Evolutionary conservation across 2,329 filamentous ascomycete species (phyloP), one percentile per base, ranked within the genome.

Genomic region (Drechslerella coelobrocha): DNA sequence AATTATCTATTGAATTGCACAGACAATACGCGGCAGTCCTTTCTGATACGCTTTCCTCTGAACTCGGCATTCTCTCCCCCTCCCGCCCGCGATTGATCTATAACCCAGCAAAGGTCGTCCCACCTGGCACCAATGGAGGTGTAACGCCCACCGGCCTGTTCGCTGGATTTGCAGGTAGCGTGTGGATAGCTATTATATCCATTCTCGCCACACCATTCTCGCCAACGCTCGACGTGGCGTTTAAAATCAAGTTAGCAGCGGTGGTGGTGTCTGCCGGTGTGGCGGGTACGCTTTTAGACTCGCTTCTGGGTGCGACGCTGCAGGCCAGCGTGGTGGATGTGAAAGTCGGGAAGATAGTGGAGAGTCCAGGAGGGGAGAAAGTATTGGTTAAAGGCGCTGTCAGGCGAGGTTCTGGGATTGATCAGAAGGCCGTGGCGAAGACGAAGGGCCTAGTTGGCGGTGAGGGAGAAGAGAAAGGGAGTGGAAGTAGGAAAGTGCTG

Each of bases 11-110:
- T n/a, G n/a, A 77, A 89, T 19, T 87, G 87, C 10, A 87, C 89
- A 74, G 85, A 89, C 74, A 96, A 80, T 99, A 99, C 77, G 93
- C 92, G 24, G 90, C 91, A 52, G 92, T 96, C 8, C 87, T 91
- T 19, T 91, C 93, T 53, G 94, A 99, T 78, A 99, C 94, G 0
- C 94, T 97, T 78, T 92, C 90, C 63, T 96, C 92, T 9, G 94
- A 99, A 81, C 86, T 99, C 19, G 94, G 94, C 12, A 99, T 99
- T 62, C 83, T 99, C 10, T 89, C 92, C 5, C 85, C 83, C 68
- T 84, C 84, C 23, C 81, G 85, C 47, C 94, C 94, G 7, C 87
- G 92, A 34, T 85, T 99, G 37, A 93, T 99, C 77, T 97, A 91
- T 2, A 92, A 90, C 12, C 86, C 81, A 2, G 83, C 94, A 76